phyloP scores from a whole-genome alignment of 352 stramenopile species.

The Phytophthora idaei region DNA sequence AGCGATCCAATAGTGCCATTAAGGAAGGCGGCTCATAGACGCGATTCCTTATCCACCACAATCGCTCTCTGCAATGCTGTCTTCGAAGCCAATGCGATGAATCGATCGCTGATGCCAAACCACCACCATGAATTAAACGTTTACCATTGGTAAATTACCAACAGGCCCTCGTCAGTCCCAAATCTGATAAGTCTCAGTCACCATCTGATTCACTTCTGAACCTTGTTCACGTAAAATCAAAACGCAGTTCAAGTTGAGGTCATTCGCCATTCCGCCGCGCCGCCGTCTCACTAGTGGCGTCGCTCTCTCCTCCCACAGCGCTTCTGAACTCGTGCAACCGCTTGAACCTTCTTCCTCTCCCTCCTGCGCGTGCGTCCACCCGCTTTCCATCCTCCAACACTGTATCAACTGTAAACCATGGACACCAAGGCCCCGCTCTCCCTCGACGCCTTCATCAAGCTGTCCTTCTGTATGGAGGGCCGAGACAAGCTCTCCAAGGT shows the following conservation, averaged over 20 bases:
- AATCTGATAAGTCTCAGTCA: constrained; percentile 9
- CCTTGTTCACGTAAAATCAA: constrained; percentile 22
- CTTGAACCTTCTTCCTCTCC: background rate
- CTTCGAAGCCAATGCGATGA: too few species aligned
- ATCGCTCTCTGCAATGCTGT: too few species aligned
- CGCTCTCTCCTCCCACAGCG: background rate
- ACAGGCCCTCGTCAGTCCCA: background rate
- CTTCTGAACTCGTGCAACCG: background rate
- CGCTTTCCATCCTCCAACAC: background rate
- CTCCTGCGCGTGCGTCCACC: background rate
- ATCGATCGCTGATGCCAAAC: too few species aligned
- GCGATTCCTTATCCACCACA: too few species aligned
- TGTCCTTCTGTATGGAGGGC: constrained; percentile 82
- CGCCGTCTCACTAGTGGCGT: background rate
- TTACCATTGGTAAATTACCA: too few species aligned
- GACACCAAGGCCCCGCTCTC: constrained; percentile 61
- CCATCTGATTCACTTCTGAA: constrained; percentile 8
- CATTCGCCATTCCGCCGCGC: constrained; percentile 10
- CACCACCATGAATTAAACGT: too few species aligned
- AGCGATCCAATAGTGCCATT: background rate
- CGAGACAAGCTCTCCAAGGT: constrained; percentile 91
- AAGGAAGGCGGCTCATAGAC: background rate
- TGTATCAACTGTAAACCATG: constrained; percentile 15
- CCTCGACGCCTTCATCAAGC: constrained; percentile 63
- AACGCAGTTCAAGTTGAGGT: constrained; percentile 35